A percentile compares a stretch with the other conserved stretches of the same genome.
phyloP scores from a whole-genome alignment of 257 asterid genomes.

The Voacanga thouarsii region DNA sequence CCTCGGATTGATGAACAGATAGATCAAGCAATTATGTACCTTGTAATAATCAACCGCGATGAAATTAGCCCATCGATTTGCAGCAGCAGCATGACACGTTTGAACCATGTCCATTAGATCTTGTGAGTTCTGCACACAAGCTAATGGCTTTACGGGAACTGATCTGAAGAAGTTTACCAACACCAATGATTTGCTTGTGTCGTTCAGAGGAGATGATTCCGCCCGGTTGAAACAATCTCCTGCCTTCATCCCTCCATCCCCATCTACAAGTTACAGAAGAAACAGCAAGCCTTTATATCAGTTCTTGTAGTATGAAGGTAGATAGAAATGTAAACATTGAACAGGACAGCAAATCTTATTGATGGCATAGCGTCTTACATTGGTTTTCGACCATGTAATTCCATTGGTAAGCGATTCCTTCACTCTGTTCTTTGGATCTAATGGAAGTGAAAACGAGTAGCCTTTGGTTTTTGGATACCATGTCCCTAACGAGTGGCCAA shows the following conservation, averaged over 20 bases:
- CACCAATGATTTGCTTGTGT: conserved; percentile 61
- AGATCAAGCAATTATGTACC: conserved; percentile 27
- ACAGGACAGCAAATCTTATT: background rate
- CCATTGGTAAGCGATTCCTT: conserved; percentile 91
- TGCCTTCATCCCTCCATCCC: conserved; percentile 73
- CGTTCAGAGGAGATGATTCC: conserved; percentile 59
- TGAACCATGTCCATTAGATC: conserved; percentile 46
- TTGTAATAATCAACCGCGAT: conserved; percentile 78
- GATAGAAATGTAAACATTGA: background rate
- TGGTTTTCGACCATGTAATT: conserved; percentile 94
- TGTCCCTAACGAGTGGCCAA: conserved; percentile 77
- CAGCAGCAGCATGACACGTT: conserved; percentile 60
- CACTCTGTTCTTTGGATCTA: conserved; percentile 53
- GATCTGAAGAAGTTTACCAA: conserved; percentile 63
- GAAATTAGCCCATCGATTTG: conserved; percentile 75
- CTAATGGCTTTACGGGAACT: conserved; percentile 46
- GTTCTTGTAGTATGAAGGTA: background rate
- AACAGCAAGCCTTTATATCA: background rate
- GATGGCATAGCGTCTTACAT: conserved; percentile 34
- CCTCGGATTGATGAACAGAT: background rate
- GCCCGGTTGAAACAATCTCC: conserved; percentile 63
- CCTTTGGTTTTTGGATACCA: conserved; percentile 66
- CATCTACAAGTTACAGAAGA: conserved; percentile 37
- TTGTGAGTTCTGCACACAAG: conserved; percentile 70
- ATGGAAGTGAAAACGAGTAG: conserved; percentile 66